A percentile compares a stretch with the other conserved stretches of the same genome.
Conservation (phyloP, 352 stramenopile genomes). For the Globisporangium camurandrum region DNA sequence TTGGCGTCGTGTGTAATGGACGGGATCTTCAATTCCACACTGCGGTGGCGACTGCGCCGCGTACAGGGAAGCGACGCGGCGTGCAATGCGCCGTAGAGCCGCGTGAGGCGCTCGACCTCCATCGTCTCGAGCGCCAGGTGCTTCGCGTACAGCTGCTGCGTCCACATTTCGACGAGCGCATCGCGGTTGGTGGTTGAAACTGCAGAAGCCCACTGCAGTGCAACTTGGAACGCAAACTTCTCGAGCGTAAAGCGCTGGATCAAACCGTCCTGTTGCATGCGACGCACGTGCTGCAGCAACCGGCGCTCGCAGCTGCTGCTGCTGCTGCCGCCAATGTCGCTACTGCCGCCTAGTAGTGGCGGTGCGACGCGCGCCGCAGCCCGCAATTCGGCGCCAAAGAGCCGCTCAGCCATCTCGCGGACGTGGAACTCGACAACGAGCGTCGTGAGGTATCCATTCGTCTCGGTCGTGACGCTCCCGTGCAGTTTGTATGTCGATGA, state of each 20-base stretch:
- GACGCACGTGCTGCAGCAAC: constrained; percentile 43
- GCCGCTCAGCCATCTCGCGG: constrained; percentile 29
- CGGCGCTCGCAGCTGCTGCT: constrained; percentile 29
- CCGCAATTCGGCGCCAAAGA: constrained; percentile 17
- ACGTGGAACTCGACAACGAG: constrained; percentile 51
- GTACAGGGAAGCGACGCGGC: constrained; percentile 21
- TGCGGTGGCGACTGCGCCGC: too few relatives aligned
- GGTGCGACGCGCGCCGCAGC: not conserved
- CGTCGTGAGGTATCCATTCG: constrained; percentile 57
- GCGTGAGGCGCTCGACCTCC: constrained; percentile 48
- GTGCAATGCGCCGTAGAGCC: constrained; percentile 45
- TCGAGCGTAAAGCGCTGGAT: constrained; percentile 55
- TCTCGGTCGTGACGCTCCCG: constrained; percentile 21
- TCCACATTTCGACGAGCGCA: constrained; percentile 24
- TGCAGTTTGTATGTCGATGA: too few relatives aligned
- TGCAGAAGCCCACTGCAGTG: constrained; percentile 22
- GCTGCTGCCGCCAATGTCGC: constrained; percentile 2
- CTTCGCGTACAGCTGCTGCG: constrained; percentile 40
- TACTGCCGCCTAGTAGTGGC: not conserved
- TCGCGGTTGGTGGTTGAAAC: not conserved
- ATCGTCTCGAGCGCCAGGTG: constrained; percentile 48
- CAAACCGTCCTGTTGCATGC: constrained; percentile 39
- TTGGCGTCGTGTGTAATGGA: not conserved
- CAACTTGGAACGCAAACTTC: constrained; percentile 38
- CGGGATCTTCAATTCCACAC: too few relatives aligned